Conservation (phyloP, 768 basidiomycete genomes). For the Suillus sp. region DNA sequence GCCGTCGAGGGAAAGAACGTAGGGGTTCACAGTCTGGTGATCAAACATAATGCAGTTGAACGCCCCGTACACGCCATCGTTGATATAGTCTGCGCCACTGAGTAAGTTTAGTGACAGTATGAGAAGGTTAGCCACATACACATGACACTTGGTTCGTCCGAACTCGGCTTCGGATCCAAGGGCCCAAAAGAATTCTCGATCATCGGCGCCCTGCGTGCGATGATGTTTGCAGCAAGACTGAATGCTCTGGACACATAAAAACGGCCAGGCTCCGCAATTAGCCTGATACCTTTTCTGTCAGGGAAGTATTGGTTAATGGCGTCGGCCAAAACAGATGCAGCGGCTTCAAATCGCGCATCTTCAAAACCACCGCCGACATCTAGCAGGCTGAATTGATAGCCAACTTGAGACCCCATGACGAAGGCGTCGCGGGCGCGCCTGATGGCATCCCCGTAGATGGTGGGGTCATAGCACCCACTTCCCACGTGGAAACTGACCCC, state of each 20-base stretch:
- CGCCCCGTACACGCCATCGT: conserved; percentile 97
- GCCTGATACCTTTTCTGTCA: conserved; percentile 59
- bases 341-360: conserved; percentile 78
- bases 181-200: conserved; percentile 31
- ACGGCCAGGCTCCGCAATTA: conserved; percentile 95
- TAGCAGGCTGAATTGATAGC: conserved; percentile 81
- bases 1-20: conserved; percentile 68
- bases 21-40: conserved; percentile 89
- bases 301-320: conserved; percentile 85
- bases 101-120: background rate
- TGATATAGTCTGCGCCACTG: conserved; percentile 85
- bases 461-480: conserved; percentile 92
- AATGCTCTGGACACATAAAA: conserved; percentile 94
- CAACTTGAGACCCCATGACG: conserved; percentile 79
- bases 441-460: conserved; percentile 88
- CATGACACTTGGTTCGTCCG: conserved; percentile 69
- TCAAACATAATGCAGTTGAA: conserved; percentile 98
- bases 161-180: conserved; percentile 26
- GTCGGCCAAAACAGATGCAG: conserved; percentile 66
- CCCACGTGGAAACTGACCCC: conserved; percentile 99
- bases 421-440: conserved; percentile 81
- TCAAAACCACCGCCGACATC: conserved; percentile 99
- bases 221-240: conserved; percentile 89
- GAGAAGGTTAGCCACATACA: conserved; percentile 59
- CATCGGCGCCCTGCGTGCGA: conserved; percentile 77